These are phyloP conservation scores for Mycena galopus DNA, from an alignment of 768 basidiomycete species.

Conservation along the genomic window DNA sequence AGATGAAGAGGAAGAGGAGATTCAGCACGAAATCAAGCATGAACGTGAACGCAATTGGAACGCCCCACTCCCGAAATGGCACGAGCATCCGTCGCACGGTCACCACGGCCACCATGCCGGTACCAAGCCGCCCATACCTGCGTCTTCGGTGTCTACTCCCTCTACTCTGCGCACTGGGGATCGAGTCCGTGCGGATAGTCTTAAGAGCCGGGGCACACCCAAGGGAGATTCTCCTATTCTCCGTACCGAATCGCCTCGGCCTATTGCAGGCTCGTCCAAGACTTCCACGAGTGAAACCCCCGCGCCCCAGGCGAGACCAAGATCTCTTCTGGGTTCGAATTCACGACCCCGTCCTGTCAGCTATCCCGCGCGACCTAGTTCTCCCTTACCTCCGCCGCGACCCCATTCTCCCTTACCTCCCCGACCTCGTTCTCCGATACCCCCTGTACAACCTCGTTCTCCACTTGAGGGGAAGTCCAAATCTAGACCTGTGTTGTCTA, in stretches of 20 bases:
- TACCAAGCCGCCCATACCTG: constrained; percentile 34
- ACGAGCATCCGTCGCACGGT: constrained; percentile 35
- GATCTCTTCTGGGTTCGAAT: constrained; percentile 12
- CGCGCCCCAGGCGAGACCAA: constrained; percentile 20
- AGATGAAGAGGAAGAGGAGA: constrained; percentile 47
- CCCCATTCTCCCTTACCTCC: constrained; percentile 24
- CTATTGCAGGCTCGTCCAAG: constrained; percentile 24
- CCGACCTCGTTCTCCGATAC: constrained; percentile 19
- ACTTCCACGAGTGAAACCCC: neutral
- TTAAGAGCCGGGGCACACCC: constrained; percentile 29
- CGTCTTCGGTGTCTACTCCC: constrained; percentile 32
- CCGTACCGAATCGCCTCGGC: constrained; percentile 12
- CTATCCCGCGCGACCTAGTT: constrained; percentile 40
- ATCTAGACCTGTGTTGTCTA: constrained; percentile 2
- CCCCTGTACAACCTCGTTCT: neutral
- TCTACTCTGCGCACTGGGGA: constrained; percentile 29
- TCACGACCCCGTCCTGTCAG: constrained; percentile 33
- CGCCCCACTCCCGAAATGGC: constrained; percentile 73
- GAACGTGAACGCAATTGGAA: constrained; percentile 81
- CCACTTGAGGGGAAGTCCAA: constrained; percentile 18
- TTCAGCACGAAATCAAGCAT: constrained; percentile 53
- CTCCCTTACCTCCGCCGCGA: constrained; percentile 29
- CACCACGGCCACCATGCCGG: constrained; percentile 31
- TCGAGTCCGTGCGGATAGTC: constrained; percentile 41
- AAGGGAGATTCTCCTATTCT: constrained; percentile 40